phyloP scores from a whole-genome alignment of 1,139 yeast species.

The Yamadazyma songkhlaensis region DNA sequence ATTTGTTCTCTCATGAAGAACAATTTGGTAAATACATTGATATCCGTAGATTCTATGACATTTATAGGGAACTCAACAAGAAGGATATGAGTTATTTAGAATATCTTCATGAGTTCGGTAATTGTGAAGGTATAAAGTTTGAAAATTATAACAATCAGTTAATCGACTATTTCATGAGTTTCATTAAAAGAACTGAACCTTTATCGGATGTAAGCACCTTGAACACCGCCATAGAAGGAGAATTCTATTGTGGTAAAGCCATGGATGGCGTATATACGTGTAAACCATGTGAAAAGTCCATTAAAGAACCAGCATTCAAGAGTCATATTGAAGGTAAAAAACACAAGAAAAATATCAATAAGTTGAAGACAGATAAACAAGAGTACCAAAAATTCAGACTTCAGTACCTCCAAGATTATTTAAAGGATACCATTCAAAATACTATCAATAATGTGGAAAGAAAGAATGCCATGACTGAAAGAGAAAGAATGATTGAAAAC shows the following conservation, averaged over 20 bases:
- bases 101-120: constrained; percentile 47
- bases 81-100: constrained; percentile 43
- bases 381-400: constrained; percentile 32
- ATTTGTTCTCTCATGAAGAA: constrained; percentile 58
- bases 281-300: constrained; percentile 58
- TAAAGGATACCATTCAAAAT: constrained; percentile 36
- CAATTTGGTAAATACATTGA: constrained; percentile 65
- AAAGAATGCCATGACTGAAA: constrained; percentile 65
- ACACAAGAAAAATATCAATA: constrained; percentile 52
- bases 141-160: constrained; percentile 42
- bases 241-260: constrained; percentile 21
- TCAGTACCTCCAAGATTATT: constrained; percentile 25
- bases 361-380: constrained; percentile 1
- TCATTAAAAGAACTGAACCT: constrained; percentile 50
- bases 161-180: constrained; percentile 43
- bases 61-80: constrained; percentile 46
- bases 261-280: constrained; percentile 52
- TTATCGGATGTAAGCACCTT: constrained; percentile 39
- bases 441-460: constrained; percentile 69
- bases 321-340: constrained; percentile 76
- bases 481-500: constrained; percentile 57
- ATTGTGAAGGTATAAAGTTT: constrained; percentile 41
- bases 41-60: constrained; percentile 46
- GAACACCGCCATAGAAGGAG: constrained; percentile 27
- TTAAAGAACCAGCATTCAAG: constrained; percentile 63